Evolutionary conservation across 495 filamentous ascomycete species (phyloP), one percentile per base, ranked within the genome.

Genomic region (Echria macrotheca): DNA sequence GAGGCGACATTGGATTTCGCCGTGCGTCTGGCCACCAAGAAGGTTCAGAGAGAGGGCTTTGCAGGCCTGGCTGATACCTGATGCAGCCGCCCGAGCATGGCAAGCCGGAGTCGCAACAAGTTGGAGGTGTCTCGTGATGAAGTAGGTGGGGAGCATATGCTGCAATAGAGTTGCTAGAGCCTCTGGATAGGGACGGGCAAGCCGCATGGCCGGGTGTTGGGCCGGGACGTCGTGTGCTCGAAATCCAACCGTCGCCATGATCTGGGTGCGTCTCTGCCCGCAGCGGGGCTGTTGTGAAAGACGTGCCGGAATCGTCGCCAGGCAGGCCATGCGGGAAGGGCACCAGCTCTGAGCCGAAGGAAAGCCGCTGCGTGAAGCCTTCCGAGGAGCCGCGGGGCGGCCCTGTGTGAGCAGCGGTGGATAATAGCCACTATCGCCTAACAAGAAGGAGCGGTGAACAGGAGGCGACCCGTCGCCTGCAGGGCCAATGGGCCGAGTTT

Each of bases 21-120:
- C 33, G 85, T 81, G 50, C 73, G 74, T 22, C 60, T 89, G 61
- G 83, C 84, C 39, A 84, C 82, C 35, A 70, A 70, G 50, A 89
- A 87, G 64, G 80, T 87, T 39, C 68, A 71, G 25, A 76, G 75
- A 54, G 82, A 86, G 40, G 84, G 84, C 5, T 86, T 87, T 61
- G 60, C 66, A 24, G 72, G 72, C n/a, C 67, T 85, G 38, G 69
- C 66, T 38, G 29, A 14, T 5, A 33, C 15, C 17, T 45, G 25
- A 32, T 11, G 18, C 28, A n/a, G 28, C 26, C 17, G 29, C 28
- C n/a, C n/a, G n/a, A n/a, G n/a, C n/a, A n/a, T n/a, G n/a, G n/a
- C n/a, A n/a, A n/a, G n/a, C n/a, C n/a, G n/a, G n/a, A n/a, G n/a
- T n/a, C n/a, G n/a, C n/a, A n/a, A n/a, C n/a, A n/a, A n/a, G n/a